Evolutionary conservation across 495 filamentous ascomycete genomes (phyloP).

Genomic region (Neurospora africana): DNA sequence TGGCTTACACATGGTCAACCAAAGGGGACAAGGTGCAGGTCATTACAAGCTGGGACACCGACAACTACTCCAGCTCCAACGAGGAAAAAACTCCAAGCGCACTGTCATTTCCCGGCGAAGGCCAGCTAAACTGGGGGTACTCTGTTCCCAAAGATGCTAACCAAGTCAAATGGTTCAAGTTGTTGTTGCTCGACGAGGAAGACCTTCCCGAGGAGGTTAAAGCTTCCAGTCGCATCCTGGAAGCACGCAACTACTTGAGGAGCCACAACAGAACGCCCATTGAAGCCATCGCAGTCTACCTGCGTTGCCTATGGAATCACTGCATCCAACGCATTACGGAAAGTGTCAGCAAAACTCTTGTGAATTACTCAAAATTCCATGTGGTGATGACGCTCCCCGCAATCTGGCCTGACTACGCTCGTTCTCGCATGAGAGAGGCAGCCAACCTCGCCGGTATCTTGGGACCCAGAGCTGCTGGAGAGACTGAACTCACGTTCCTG

Average conservation of each 20-base stretch:
- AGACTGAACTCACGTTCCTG: conserved; percentile 9
- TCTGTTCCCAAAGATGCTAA: conserved; percentile 4
- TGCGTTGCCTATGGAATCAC: conserved; percentile 18
- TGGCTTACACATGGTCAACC: background rate
- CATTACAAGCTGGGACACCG: conserved; percentile 5
- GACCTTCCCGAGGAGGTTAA: conserved; percentile 10
- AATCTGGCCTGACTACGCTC: conserved; percentile 19
- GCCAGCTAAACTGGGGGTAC: conserved; percentile 18
- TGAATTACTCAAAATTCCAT: conserved; percentile 8
- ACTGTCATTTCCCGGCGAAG: conserved; percentile 1
- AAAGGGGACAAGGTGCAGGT: background rate
- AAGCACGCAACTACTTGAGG: conserved; percentile 3
- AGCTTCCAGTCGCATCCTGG: conserved; percentile 2
- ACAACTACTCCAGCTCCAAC: background rate
- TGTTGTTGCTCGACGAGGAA: conserved; percentile 17
- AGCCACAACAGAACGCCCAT: conserved; percentile 6
- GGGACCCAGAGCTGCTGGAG: background rate
- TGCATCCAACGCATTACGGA: conserved; percentile 2
- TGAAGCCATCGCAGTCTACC: conserved; percentile 14
- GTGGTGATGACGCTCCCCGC: conserved; percentile 20
- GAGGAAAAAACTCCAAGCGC: conserved; percentile 13
- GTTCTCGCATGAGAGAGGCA: conserved; percentile 10
- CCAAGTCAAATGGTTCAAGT: conserved; percentile 23
- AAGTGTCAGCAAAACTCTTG: conserved; percentile 1
- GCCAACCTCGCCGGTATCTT: conserved; percentile 14